Conservation (phyloP, 129 eudicot genomes). For the Tagetes patula region DNA sequence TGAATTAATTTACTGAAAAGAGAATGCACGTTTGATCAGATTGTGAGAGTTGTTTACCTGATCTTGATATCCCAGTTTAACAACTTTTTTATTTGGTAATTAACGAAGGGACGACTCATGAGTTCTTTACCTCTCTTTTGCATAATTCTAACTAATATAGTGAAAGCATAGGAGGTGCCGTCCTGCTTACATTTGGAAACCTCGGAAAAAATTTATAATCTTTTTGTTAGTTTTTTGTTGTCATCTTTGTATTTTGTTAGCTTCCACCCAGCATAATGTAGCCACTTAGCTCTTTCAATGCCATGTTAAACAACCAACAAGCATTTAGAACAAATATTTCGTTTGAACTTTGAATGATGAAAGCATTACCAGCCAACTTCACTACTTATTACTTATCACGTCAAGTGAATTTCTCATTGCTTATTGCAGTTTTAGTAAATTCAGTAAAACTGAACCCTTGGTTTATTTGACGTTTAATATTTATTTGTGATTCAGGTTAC, state of each 20-base stretch:
- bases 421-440: background rate
- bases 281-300: background rate
- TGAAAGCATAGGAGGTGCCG: background rate
- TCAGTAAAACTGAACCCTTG: background rate
- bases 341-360: background rate
- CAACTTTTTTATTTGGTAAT: background rate
- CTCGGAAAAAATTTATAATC: background rate
- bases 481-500: constrained; percentile 45
- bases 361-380: background rate
- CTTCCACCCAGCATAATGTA: background rate
- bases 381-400: background rate
- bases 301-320: background rate
- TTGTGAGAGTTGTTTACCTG: too few species aligned
- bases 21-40: too few species aligned
- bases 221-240: background rate
- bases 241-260: background rate
- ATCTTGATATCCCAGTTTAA: too few species aligned
- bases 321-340: background rate
- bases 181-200: constrained; percentile 15
- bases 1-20: too few species aligned
- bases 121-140: background rate
- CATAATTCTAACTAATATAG: background rate
- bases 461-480: background rate
- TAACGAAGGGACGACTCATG: background rate
- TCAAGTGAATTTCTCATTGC: background rate